Evolutionary conservation across 169 alveolate genomes (phyloP), one percentile per base, ranked within the genome.

Genomic region (Cryptosporidium canis): DNA sequence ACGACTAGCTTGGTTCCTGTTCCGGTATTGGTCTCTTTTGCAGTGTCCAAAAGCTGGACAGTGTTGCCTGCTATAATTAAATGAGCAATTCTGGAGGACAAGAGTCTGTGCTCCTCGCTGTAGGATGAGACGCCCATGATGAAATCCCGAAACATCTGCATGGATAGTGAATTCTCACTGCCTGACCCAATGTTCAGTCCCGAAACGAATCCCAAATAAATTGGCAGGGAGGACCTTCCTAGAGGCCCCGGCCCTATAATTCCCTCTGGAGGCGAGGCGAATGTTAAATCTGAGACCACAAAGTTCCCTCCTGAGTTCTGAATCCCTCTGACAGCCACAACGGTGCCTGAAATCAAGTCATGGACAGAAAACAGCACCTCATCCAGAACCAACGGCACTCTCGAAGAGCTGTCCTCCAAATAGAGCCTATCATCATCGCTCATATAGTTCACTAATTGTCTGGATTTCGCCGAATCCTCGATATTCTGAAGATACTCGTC

Each of bases 401-500:
- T 55, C 21, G 87, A 77, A 16, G 71, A 77, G 27, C 77, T 77
- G 21, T 77, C 87, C 33, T 77, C 87, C 41, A 77, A 2, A 58
- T 58, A 77, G n/a, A 61, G n/a, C 27, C 44, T 56, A 41, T 77
- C 87, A 24, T 41, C 47, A 39, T 31, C 44, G 61, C 87, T 77
- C 3, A 35, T 58, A 58, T 58, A 77, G 44, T 77, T 63, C 12
- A 16, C 29, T 39, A 24, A 24, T 39, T 56, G 37, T 8, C 35
- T 58, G 18, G 18, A 33, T n/a, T 41, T 61, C 8, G 29, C 35
- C 0, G 29, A 0, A 8, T 58, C 64, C 39, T 77, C 68, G 5
- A 77, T 77, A 63, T 77, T 77, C 16, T 77, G 87, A 55, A 77
- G 72, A 63, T 77, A 77, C 21, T 77, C 87, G 37, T 77, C 87